Conservation (phyloP, 139 green algal genomes). For the Tetradesmus obliquus region DNA sequence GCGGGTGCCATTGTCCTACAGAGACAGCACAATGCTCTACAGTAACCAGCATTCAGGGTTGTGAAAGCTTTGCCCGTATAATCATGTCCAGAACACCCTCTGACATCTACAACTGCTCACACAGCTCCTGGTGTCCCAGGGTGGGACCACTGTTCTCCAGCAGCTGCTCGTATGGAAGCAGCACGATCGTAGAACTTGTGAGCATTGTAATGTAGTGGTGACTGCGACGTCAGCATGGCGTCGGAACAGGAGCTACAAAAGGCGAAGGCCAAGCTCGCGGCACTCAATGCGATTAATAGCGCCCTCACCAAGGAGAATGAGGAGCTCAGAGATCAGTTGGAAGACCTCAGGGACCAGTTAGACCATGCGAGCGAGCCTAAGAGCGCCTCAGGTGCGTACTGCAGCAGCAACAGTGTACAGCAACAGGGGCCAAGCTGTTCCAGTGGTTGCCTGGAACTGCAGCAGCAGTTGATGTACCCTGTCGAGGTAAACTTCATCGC, state of each 20-base stretch:
- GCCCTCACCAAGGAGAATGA: constrained; percentile 87
- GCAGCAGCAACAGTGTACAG: background rate
- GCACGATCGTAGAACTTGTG: background rate
- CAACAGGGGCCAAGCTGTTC: background rate
- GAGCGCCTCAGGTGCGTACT: constrained; percentile 53
- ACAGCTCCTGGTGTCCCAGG: background rate
- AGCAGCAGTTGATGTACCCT: background rate
- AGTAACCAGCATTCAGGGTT: too few species aligned
- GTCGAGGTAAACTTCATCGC: too few species aligned
- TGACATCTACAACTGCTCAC: background rate
- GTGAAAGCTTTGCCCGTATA: too few species aligned
- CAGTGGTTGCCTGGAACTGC: background rate
- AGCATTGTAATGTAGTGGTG: background rate
- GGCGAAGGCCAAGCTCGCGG: constrained; percentile 84
- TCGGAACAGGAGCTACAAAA: background rate
- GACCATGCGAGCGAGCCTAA: constrained; percentile 13
- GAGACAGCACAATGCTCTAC: too few species aligned
- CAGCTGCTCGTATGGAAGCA: too few species aligned
- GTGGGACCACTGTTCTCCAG: background rate
- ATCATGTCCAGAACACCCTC: too few species aligned
- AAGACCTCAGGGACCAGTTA: constrained; percentile 29
- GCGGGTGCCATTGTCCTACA: too few species aligned
- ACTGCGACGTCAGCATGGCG: background rate
- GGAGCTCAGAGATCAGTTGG: constrained; percentile 71
- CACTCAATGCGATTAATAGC: constrained; percentile 86